phyloP scores from a whole-genome alignment of 2,329 filamentous ascomycete genomes.

The Stagonosporopsis rhizophila region DNA sequence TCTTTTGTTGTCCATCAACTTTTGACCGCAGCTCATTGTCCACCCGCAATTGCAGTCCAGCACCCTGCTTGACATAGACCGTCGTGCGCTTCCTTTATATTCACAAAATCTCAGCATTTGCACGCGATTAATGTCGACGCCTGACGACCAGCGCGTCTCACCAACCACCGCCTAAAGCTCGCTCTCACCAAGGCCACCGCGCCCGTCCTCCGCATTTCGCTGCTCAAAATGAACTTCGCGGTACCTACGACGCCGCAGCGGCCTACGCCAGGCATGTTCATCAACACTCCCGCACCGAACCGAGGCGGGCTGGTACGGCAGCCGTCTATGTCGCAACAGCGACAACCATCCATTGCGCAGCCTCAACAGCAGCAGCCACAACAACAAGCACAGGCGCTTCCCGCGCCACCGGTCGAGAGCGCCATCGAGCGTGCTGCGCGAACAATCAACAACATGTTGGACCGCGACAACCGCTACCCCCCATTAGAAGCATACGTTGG shows the following conservation, averaged over 20 bases:
- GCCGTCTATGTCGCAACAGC: slow-evolving; percentile 29
- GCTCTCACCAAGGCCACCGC: slow-evolving; percentile 31
- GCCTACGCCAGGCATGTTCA: slow-evolving; percentile 75
- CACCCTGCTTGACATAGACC: slow-evolving; percentile 23
- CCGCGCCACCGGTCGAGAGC: slow-evolving; percentile 49
- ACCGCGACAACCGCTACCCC: slow-evolving; percentile 80
- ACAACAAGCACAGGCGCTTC: slow-evolving; percentile 31
- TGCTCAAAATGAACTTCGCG: slow-evolving; percentile 38
- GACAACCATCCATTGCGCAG: slow-evolving; percentile 37
- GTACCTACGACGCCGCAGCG: slow-evolving; percentile 66
- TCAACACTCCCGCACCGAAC: slow-evolving; percentile 72
- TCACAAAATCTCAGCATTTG: slow-evolving; percentile 16
- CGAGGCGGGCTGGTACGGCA: slow-evolving; percentile 38
- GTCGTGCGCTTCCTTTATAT: slow-evolving; percentile 24
- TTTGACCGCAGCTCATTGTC: slow-evolving; percentile 26
- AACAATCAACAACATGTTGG: slow-evolving; percentile 81
- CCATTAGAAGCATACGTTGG: slow-evolving; percentile 88
- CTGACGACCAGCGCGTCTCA: slow-evolving; percentile 37
- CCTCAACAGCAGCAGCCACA: slow-evolving; percentile 32
- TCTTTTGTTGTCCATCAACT: slow-evolving; percentile 42
- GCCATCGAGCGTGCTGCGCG: slow-evolving; percentile 81
- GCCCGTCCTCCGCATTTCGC: slow-evolving; percentile 19
- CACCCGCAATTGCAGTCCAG: slow-evolving; percentile 38
- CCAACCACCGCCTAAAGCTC: slow-evolving; percentile 37
- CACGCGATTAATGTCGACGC: slow-evolving; percentile 40